A percentile compares a stretch with the other conserved stretches of the same genome.
These are phyloP conservation scores for Capsella rubella DNA, from an alignment of 441 rosid genomes.

Conservation along the genomic window DNA sequence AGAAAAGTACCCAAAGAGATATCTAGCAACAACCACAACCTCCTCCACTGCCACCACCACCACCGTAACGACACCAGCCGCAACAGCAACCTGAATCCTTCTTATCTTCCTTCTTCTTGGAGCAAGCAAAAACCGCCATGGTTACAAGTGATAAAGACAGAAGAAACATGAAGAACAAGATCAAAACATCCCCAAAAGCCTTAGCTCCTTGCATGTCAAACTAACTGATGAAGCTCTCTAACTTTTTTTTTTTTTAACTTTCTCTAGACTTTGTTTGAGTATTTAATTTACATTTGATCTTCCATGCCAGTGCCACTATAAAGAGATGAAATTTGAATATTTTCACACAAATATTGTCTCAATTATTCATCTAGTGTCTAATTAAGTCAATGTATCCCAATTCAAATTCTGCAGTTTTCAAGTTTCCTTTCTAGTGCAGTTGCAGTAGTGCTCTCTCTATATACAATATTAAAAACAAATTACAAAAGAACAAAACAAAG, in stretches of 20 bases:
- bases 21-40: constrained; percentile 16
- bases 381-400: background rate
- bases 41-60: constrained; percentile 44
- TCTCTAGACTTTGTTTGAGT: constrained; percentile 1
- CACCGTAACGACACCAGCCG: constrained; percentile 42
- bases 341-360: constrained; percentile 9
- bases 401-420: constrained; percentile 27
- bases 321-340: constrained; percentile 10
- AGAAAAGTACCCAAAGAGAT: constrained; percentile 13
- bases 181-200: background rate
- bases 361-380: background rate
- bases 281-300: background rate
- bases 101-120: constrained; percentile 10
- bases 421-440: constrained; percentile 23
- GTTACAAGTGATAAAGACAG: constrained; percentile 34
- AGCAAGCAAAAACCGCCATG: constrained; percentile 25
- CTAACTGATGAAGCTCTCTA: constrained; percentile 9
- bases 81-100: background rate
- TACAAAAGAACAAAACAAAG: constrained; percentile 14
- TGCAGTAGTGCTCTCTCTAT: too few relatives aligned
- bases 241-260: background rate
- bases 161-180: constrained; percentile 38
- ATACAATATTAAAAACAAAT: background rate
- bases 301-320: constrained; percentile 28
- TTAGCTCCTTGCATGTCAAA: constrained; percentile 30